Evolutionary conservation across 2,329 filamentous ascomycete genomes (phyloP).

Genomic region (Bipolaris sorokiniana): DNA sequence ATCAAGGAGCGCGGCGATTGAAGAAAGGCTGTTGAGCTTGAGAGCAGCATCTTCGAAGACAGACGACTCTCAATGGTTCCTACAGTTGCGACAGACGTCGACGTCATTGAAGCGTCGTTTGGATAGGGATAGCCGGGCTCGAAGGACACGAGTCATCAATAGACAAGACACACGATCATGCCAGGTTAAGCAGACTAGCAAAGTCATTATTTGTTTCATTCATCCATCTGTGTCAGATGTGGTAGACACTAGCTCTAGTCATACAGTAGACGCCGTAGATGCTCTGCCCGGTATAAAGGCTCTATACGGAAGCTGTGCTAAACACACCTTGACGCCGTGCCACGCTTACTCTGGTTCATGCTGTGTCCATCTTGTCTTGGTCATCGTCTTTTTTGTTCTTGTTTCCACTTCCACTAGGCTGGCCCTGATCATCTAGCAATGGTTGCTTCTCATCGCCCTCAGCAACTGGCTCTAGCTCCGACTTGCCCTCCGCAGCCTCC

Average conservation of each 20-base stretch:
- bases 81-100: not conserved
- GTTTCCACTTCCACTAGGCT: conserved; percentile 66
- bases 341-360: conserved; percentile 56
- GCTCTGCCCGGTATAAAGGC: conserved; percentile 31
- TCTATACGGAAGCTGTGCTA: conserved; percentile 5
- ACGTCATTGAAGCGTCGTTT: not conserved
- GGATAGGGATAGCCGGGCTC: not conserved
- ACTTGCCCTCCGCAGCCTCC: conserved; percentile 73
- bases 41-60: not conserved
- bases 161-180: not conserved
- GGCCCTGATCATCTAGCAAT: conserved; percentile 67
- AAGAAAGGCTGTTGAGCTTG: not conserved
- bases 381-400: conserved; percentile 60
- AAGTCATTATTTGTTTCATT: conserved; percentile 23
- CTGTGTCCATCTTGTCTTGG: conserved; percentile 89
- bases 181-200: not conserved
- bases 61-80: not conserved
- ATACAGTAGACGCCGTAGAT: conserved; percentile 37
- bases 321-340: not conserved
- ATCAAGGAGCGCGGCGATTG: not conserved
- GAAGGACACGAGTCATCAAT: not conserved
- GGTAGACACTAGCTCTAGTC: conserved; percentile 29
- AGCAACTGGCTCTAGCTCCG: conserved; percentile 79
- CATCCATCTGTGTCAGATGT: conserved; percentile 23
- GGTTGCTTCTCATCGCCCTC: conserved; percentile 69